A percentile compares a stretch with the other conserved stretches of the same genome.
phyloP scores from a whole-genome alignment of 495 filamentous ascomycete genomes.

The Echria macrotheca region DNA sequence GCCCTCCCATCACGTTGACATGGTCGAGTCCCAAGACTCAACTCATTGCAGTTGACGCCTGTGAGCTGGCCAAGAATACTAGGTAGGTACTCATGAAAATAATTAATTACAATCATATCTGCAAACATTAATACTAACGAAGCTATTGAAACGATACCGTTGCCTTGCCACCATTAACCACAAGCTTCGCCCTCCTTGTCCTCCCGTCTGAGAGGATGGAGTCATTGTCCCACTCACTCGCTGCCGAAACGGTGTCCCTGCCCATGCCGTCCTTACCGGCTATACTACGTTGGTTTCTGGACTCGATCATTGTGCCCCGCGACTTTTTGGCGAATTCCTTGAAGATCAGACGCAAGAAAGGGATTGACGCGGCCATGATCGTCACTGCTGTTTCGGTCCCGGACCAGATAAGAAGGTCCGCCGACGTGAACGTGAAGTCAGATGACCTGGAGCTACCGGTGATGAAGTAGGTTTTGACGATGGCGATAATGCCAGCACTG shows the following conservation, averaged over 20 bases:
- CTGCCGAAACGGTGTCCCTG: background rate
- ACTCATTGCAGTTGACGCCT: too few species aligned
- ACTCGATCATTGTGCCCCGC: background rate
- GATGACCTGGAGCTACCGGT: background rate
- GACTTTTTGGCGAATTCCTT: background rate
- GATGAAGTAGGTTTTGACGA: constrained; percentile 10
- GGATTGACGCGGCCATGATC: constrained; percentile 10
- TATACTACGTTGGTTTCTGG: background rate
- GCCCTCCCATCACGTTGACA: too few species aligned
- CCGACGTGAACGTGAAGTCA: constrained; percentile 12
- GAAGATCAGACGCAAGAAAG: constrained; percentile 5
- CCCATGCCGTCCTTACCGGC: background rate
- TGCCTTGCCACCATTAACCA: background rate
- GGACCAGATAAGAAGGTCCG: constrained; percentile 10
- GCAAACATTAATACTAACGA: too few species aligned
- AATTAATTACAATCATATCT: too few species aligned
- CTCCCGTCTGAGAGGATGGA: background rate
- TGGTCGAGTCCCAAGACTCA: too few species aligned
- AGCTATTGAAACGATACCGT: background rate
- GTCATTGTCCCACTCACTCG: background rate
- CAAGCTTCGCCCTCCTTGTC: background rate
- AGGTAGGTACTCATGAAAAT: too few species aligned
- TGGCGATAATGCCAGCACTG: constrained; percentile 10
- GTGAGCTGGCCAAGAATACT: too few species aligned
- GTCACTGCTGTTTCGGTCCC: constrained; percentile 5